Percentiles rank a stretch among this genome's conserved stretches.
phyloP scores from a whole-genome alignment of 495 filamentous ascomycete species.

The Penicillium antarcticum region DNA sequence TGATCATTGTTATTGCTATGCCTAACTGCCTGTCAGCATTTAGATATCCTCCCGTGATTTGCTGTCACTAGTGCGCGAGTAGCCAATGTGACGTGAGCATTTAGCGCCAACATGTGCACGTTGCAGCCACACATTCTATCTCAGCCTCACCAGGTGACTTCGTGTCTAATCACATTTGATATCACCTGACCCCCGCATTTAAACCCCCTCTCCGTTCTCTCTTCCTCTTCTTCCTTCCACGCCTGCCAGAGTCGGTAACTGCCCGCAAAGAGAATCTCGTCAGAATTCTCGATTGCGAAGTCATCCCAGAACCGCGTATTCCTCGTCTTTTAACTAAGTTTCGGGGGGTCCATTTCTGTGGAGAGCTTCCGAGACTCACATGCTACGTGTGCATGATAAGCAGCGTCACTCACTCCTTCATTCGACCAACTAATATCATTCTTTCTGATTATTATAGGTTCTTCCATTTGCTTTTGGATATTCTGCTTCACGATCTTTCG shows the following conservation, averaged over 20 bases:
- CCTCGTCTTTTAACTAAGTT: conserved; percentile 23
- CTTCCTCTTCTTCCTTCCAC: conserved; percentile 19
- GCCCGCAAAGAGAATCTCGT: conserved; percentile 24
- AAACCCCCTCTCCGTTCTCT: conserved; percentile 27
- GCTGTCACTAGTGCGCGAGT: too few relatives aligned
- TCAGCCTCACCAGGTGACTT: conserved; percentile 6
- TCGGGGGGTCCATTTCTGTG: conserved; percentile 22
- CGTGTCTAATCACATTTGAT: conserved; percentile 8
- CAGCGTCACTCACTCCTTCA: conserved; percentile 35
- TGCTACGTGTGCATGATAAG: conserved; percentile 32
- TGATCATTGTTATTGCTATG: not conserved
- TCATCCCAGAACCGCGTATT: conserved; percentile 16
- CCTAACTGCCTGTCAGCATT: too few relatives aligned
- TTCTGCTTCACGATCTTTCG: conserved; percentile 8
- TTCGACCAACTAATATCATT: conserved; percentile 37
- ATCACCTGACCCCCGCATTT: conserved; percentile 28
- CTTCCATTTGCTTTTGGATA: conserved; percentile 18
- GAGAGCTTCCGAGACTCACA: conserved; percentile 36
- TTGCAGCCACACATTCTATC: not conserved
- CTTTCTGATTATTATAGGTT: conserved; percentile 26
- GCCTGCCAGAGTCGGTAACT: conserved; percentile 41
- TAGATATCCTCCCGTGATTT: too few relatives aligned
- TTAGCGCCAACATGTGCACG: conserved; percentile 9
- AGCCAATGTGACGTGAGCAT: conserved; percentile 10
- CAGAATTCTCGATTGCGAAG: conserved; percentile 32